A percentile compares a stretch with the other conserved stretches of the same genome.
phyloP scores from a whole-genome alignment of 345 rosid species.

The Cardamine chenopodiifolia region DNA sequence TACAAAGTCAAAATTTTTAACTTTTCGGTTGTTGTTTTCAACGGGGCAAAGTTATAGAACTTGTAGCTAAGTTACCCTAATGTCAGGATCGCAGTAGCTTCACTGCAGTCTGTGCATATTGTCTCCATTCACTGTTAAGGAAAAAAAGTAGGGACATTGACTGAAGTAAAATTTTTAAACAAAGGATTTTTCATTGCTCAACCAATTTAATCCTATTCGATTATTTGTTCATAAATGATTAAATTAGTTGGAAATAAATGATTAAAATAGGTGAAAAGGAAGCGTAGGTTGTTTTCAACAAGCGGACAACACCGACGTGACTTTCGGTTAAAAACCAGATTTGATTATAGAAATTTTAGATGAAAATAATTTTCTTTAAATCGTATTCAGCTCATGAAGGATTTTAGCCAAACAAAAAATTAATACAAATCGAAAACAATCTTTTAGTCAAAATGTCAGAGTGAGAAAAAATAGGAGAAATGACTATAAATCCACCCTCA shows the following conservation, averaged over 20 bases:
- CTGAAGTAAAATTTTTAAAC: conserved; percentile 21
- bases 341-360: not conserved
- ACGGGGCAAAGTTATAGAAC: conserved; percentile 8
- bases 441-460: conserved; percentile 2
- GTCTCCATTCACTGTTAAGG: conserved; percentile 29
- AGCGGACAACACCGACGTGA: conserved; percentile 19
- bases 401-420: not conserved
- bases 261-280: conserved; percentile 10
- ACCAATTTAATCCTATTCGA: not conserved
- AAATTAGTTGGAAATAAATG: conserved; percentile 11
- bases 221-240: not conserved
- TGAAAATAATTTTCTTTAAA: not conserved
- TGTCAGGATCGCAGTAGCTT: conserved; percentile 33
- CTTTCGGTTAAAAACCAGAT: conserved; percentile 27
- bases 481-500: not conserved
- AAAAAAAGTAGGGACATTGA: conserved; percentile 30
- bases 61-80: conserved; percentile 25
- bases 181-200: not conserved
- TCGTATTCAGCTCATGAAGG: not conserved
- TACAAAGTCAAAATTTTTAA: conserved; percentile 1
- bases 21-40: not conserved
- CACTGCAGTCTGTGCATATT: conserved; percentile 26
- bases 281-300: conserved; percentile 33
- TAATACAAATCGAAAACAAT: not conserved
- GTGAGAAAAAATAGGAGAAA: not conserved